These are phyloP conservation scores for Orbilia blumenaviensis DNA, from an alignment of 2,329 filamentous ascomycete species.

Conservation along the genomic window DNA sequence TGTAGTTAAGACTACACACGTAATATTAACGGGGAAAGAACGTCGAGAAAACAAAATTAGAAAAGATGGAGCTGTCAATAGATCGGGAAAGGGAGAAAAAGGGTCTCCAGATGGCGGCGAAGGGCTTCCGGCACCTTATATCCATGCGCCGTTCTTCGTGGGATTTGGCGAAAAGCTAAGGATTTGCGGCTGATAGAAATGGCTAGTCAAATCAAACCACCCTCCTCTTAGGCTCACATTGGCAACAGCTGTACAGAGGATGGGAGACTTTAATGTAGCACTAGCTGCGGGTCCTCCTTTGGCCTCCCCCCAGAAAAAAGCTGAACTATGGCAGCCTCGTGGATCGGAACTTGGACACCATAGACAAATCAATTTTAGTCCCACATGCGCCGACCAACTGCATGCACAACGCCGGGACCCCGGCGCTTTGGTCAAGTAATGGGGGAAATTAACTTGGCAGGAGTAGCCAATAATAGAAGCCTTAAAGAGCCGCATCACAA, in stretches of 20 bases:
- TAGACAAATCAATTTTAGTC: slow-evolving; percentile 26
- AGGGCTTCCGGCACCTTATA: slow-evolving; percentile 24
- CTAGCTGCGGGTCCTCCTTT: neutral
- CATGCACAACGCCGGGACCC: slow-evolving; percentile 20
- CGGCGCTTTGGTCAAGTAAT: slow-evolving; percentile 8
- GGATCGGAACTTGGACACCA: slow-evolving; percentile 34
- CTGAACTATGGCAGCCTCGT: slow-evolving; percentile 41
- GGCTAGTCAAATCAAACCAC: slow-evolving; percentile 22
- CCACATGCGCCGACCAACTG: slow-evolving; percentile 15
- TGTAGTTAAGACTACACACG: neutral
- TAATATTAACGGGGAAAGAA: neutral
- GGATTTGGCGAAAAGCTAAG: slow-evolving; percentile 39
- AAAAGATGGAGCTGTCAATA: neutral
- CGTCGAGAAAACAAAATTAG: slow-evolving; percentile 9
- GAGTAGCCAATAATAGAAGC: neutral
- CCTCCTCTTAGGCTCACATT: neutral
- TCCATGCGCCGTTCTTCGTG: neutral
- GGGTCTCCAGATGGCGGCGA: neutral
- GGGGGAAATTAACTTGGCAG: neutral
- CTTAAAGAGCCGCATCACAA: slow-evolving; percentile 26
- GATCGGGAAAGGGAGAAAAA: slow-evolving; percentile 8
- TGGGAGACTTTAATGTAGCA: slow-evolving; percentile 1
- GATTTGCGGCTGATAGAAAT: slow-evolving; percentile 50
- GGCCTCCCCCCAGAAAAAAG: neutral
- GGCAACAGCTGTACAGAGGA: neutral